A percentile compares a stretch with the other conserved stretches of the same genome.
phyloP scores from a whole-genome alignment of 129 eudicot species.

The Kitagawia praeruptora region DNA sequence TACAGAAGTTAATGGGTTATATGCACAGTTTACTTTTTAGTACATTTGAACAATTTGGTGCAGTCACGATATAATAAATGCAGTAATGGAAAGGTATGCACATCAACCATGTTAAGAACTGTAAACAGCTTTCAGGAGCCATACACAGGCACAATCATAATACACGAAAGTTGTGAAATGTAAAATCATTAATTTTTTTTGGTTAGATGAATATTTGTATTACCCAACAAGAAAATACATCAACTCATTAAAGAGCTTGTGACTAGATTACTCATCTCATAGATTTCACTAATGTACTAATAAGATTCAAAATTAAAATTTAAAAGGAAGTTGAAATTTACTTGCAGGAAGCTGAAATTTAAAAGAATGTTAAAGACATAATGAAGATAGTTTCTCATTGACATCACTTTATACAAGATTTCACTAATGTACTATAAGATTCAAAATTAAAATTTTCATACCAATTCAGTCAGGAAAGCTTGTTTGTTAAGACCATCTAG shows the following conservation, averaged over 20 bases:
- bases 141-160: neutral
- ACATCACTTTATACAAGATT: neutral
- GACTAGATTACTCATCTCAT: neutral
- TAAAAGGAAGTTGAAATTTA: neutral
- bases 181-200: neutral
- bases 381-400: neutral
- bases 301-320: neutral
- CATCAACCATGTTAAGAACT: neutral
- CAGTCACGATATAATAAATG: neutral
- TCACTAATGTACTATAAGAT: neutral
- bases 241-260: neutral
- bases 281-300: neutral
- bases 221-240: neutral
- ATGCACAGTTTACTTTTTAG: too few species aligned
- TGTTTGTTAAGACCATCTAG: conserved; percentile 94
- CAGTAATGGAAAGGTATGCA: neutral
- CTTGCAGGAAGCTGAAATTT: neutral
- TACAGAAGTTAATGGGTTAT: neutral
- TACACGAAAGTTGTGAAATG: neutral
- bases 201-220: neutral
- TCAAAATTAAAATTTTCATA: conserved; percentile 18
- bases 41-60: neutral
- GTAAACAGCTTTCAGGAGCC: neutral
- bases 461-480: conserved; percentile 95
- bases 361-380: neutral